Evolutionary conservation across 1,139 yeast species (phyloP).

Genomic region (Zygosaccharomyces pseudobailii): DNA sequence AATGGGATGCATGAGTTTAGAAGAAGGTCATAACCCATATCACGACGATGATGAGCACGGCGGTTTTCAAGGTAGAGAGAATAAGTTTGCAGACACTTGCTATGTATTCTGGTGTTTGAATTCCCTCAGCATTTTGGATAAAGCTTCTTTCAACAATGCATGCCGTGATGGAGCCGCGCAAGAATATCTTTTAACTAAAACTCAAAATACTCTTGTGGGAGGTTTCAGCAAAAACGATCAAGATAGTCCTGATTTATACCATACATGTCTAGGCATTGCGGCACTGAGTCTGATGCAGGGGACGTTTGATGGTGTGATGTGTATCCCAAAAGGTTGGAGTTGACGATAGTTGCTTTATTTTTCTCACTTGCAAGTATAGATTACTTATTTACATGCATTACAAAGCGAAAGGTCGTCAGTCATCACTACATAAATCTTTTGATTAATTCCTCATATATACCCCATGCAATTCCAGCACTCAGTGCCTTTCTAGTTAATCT

Average conservation of each 20-base stretch:
- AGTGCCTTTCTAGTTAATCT: slow-evolving; percentile 80
- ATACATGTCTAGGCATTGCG: slow-evolving; percentile 58
- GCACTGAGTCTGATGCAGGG: slow-evolving; percentile 46
- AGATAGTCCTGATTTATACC: slow-evolving; percentile 67
- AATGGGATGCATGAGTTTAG: slow-evolving; percentile 28
- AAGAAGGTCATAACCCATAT: slow-evolving; percentile 26
- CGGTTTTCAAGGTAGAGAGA: slow-evolving; percentile 84
- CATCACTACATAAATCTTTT: slow-evolving; percentile 34
- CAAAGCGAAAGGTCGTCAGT: not conserved
- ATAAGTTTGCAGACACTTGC: slow-evolving; percentile 85
- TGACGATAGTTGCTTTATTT: not conserved
- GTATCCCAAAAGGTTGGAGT: slow-evolving; percentile 21
- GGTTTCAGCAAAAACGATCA: slow-evolving; percentile 75
- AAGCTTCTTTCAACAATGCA: slow-evolving; percentile 26
- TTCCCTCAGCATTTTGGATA: slow-evolving; percentile 42
- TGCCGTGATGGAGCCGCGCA: slow-evolving; percentile 40
- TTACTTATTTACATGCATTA: not conserved
- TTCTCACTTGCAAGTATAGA: not conserved
- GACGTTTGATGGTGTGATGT: slow-evolving; percentile 27
- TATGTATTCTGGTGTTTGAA: slow-evolving; percentile 87
- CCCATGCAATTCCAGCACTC: slow-evolving; percentile 96
- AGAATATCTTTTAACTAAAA: slow-evolving; percentile 48
- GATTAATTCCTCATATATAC: slow-evolving; percentile 84
- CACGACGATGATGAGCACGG: slow-evolving; percentile 46
- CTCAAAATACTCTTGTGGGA: slow-evolving; percentile 66